Evolutionary conservation across 2,329 filamentous ascomycete species (phyloP).

Genomic region (Fusarium oxysporum): DNA sequence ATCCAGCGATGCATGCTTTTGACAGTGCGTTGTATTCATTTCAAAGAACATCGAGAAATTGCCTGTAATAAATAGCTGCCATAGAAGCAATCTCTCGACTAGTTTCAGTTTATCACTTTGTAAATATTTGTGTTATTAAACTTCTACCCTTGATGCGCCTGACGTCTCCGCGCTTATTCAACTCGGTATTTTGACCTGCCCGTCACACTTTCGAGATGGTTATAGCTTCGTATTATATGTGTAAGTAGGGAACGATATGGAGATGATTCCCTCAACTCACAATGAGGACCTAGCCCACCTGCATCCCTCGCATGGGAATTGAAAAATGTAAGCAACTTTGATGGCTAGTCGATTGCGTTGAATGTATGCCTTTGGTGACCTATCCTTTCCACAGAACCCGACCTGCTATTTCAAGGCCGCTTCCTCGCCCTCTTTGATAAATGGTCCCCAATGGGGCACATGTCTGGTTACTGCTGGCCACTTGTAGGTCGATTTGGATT

Average conservation of each 20-base stretch:
- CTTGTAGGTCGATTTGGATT: conserved; percentile 44
- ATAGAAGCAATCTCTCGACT: not conserved
- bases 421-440: not conserved
- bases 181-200: not conserved
- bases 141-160: not conserved
- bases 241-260: not conserved
- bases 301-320: not conserved
- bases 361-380: not conserved
- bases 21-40: not conserved
- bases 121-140: not conserved
- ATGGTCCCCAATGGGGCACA: not conserved
- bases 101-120: not conserved
- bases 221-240: not conserved
- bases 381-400: not conserved
- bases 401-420: not conserved
- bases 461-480: conserved; percentile 10
- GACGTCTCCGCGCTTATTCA: not conserved
- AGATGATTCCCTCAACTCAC: not conserved
- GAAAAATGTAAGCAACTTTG: not conserved
- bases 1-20: conserved; percentile 26
- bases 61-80: not conserved
- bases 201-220: not conserved
- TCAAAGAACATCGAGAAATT: not conserved
- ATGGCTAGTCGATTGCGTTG: not conserved
- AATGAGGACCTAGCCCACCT: not conserved